Base-by-base conservation (phyloP, 495 filamentous ascomycete species). In the Penicillium lividum region DNA sequence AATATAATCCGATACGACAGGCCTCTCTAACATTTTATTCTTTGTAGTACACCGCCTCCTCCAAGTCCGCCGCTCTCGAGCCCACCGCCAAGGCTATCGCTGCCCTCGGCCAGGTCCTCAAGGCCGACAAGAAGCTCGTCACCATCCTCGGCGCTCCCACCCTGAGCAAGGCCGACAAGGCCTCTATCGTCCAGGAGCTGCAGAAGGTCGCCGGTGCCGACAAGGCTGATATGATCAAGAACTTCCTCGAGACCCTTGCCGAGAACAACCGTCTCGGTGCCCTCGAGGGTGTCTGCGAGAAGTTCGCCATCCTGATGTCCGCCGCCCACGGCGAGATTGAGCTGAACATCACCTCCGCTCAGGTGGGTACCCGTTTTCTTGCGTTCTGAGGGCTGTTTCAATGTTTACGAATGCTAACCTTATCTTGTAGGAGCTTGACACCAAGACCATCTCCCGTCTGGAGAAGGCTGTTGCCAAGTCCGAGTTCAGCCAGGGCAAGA, bases 221-320 rank as follows among this genome's bases (percentile, higher is more conserved):
- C 73, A 86, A 90, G 75, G 82, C 80, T 65, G 87, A 91, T 66
- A 89, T 91, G 61, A 80, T 97, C 73, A 93, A 93, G 87, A 96
- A 96, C 84, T 91, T 98, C 80, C 83, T 98, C 60, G 71, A 78
- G 45, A 89, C 92, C 46, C 80, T 98, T 36, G 92, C 93, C 52
- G 91, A 95, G 77, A 96, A 98, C 86, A 98, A 98, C 84, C 86
- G 94, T 53, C 81, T 98, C 60, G 87, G 88, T 38, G 77, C 94
- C 54, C 80, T 98, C 45, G 82, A 87, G 71, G 84, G 84, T 63
- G 88, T 97, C 59, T 88, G 85, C 73, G 86, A 88, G 72, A 96
- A 98, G 83, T 98, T 97, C 74, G 80, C 66, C 54, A 82, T 82
- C 67, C 80, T 98, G 64, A 95, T 98, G 84, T 83, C 91, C 67